A percentile compares a stretch with the other conserved stretches of the same genome.
Evolutionary conservation across 2,329 filamentous ascomycete genomes (phyloP).

Genomic region (Bimuria novae-zelandiae): DNA sequence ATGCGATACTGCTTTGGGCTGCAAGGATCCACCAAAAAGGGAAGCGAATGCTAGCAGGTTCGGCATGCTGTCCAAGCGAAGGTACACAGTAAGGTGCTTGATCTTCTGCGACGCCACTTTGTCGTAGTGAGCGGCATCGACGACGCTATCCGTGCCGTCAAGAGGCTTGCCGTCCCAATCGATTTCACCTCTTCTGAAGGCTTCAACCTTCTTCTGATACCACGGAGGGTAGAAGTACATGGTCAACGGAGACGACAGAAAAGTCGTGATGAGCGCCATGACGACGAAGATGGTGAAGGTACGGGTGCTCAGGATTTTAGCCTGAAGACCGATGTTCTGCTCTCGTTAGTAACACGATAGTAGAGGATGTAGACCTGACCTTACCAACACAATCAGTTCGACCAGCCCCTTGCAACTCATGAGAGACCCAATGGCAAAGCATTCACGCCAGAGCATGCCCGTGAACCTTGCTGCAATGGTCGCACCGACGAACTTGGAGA

Average conservation of each 20-base stretch:
- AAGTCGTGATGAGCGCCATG: constrained; percentile 88
- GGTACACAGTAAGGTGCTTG: constrained; percentile 74
- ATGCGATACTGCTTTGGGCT: constrained; percentile 46
- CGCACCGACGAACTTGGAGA: constrained; percentile 83
- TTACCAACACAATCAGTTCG: constrained; percentile 88
- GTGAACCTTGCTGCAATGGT: constrained; percentile 75
- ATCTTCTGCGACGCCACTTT: constrained; percentile 59
- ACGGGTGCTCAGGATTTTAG: constrained; percentile 75
- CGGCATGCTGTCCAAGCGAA: constrained; percentile 83
- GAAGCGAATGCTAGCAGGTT: constrained; percentile 82
- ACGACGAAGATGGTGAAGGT: constrained; percentile 95
- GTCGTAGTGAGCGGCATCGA: constrained; percentile 50
- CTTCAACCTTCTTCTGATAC: constrained; percentile 74
- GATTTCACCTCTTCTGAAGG: constrained; percentile 83
- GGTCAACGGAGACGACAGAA: constrained; percentile 78
- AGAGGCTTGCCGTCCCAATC: constrained; percentile 75
- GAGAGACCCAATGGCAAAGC: constrained; percentile 80
- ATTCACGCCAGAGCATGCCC: constrained; percentile 87
- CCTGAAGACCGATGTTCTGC: constrained; percentile 81
- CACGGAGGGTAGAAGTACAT: constrained; percentile 74
- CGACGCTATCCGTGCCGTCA: constrained; percentile 44
- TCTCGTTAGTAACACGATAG: constrained; percentile 18
- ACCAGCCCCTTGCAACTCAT: constrained; percentile 98
- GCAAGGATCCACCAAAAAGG: constrained; percentile 66
- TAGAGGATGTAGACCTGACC: constrained; percentile 33